phyloP scores from a whole-genome alignment of 1,139 yeast genomes.

The Nadsonia commutata region DNA sequence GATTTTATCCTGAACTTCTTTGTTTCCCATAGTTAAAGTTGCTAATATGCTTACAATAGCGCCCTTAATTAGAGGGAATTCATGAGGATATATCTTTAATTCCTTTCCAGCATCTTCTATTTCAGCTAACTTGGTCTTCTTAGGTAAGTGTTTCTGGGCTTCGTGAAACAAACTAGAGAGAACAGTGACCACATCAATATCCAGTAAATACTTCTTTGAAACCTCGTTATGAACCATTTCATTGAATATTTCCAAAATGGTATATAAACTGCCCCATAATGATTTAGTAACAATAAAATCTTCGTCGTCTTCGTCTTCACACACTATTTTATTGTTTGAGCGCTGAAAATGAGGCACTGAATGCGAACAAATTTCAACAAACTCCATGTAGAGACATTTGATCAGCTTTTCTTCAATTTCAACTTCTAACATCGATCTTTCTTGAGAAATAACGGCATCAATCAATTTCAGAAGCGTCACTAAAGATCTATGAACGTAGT shows the following conservation, averaged over 20 bases:
- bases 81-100: constrained; percentile 10
- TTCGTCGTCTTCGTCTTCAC: constrained; percentile 7
- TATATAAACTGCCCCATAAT: constrained; percentile 10
- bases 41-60: constrained; percentile 17
- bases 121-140: constrained; percentile 15
- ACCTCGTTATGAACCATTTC: constrained; percentile 1
- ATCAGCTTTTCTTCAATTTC: not conserved
- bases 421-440: not conserved
- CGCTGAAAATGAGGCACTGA: constrained; percentile 10
- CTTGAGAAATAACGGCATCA: constrained; percentile 12
- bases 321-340: constrained; percentile 8
- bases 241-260: constrained; percentile 7
- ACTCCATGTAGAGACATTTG: constrained; percentile 1
- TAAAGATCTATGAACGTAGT: not conserved
- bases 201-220: constrained; percentile 1
- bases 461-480: constrained; percentile 13
- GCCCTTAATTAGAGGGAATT: constrained; percentile 20
- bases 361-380: constrained; percentile 8
- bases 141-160: constrained; percentile 16
- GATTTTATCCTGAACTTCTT: constrained; percentile 48
- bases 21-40: constrained; percentile 30
- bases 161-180: constrained; percentile 13
- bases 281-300: constrained; percentile 7
- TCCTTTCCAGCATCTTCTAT: constrained; percentile 6
- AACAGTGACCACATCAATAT: constrained; percentile 6